Evolutionary conservation across 208 protist species (phyloP).

Genomic region (Leishmania guyanensis): DNA sequence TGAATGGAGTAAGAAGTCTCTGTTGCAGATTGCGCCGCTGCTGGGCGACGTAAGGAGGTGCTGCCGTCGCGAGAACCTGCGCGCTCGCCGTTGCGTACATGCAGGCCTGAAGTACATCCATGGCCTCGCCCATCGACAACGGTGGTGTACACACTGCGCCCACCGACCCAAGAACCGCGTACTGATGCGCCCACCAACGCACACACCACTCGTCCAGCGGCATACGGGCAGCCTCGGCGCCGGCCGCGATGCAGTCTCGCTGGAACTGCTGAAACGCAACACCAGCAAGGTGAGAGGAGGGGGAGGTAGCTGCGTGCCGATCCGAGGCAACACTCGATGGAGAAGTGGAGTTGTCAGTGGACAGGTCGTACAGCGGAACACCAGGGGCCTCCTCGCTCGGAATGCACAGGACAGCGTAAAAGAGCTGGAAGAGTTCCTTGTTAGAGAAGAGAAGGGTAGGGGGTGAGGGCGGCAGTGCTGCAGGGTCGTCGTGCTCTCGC

Average conservation of each 20-base stretch:
- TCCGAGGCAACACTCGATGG: not conserved
- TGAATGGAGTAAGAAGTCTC: not conserved
- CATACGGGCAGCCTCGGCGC: conserved; percentile 12
- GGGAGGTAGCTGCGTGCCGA: not conserved
- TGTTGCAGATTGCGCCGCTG: not conserved
- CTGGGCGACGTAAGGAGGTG: not conserved
- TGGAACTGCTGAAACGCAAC: not conserved
- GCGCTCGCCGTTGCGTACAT: conserved; percentile 15
- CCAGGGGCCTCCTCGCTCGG: conserved; percentile 30
- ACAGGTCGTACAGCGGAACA: conserved; percentile 4
- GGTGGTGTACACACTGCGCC: not conserved
- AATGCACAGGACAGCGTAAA: conserved; percentile 24
- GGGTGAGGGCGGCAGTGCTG: not conserved
- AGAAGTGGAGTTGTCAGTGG: not conserved
- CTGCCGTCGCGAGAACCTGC: not conserved
- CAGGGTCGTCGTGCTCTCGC: not conserved
- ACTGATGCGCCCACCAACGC: conserved; percentile 30
- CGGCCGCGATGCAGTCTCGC: conserved; percentile 4
- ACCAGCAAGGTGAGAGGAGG: not conserved
- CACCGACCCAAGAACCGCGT: not conserved
- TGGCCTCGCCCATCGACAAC: conserved; percentile 21
- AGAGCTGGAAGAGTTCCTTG: conserved; percentile 21
- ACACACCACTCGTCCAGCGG: conserved; percentile 61
- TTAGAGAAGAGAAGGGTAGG: not conserved
- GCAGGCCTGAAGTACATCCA: conserved; percentile 28